Base-by-base conservation (phyloP, 2,329 filamentous ascomycete species). In the Claviceps monticola region DNA sequence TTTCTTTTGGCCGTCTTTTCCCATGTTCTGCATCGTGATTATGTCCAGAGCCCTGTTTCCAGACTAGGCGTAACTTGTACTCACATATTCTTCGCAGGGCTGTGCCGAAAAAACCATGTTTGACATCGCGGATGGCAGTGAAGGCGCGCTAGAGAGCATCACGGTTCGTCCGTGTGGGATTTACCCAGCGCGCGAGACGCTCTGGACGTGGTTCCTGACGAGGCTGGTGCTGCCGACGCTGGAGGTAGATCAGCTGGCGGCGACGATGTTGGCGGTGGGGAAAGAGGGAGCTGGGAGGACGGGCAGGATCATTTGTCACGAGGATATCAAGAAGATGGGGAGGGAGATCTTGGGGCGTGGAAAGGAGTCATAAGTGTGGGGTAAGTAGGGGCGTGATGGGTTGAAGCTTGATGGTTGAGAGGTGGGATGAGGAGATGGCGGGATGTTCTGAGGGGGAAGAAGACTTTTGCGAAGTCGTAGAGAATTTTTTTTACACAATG, bases 211-310 rank as follows among this genome's bases (percentile, higher is more conserved):
- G 49, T 39, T 51, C 16, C 43, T 51, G 43, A 51, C 49, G 7
- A 51, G 39, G 16, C 34, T 51, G 34, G 49, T 51, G 34, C 43
- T 51, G 21, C 49, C 49, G 49, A 51, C 49, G 19, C 21, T 46
- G 11, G 43, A 38, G 43, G 49, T 46, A 9, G 36, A 39, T 9
- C 43, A 51, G 43, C 43, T 51, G 19, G 49, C 49, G 21, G 43
- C 49, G 17, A 13, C 43, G 9, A 51, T 46, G 49, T 21, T 51
- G 34, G 34, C 17, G 36, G 16, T 51, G 43, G 49, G 43, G 14
- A 46, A 46, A 43, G 45, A 29, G 34, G 49, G 49, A 39, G 14
- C 16, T 4, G 38, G 3, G 6, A 6, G 29, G 14, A 36, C 16
- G 43, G 48, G 39, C 14, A 23, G 48, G 29, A 50, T 50, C 17